phyloP scores from a whole-genome alignment of 2,329 filamentous ascomycete species.

The Myriosclerotinia scirpicola region DNA sequence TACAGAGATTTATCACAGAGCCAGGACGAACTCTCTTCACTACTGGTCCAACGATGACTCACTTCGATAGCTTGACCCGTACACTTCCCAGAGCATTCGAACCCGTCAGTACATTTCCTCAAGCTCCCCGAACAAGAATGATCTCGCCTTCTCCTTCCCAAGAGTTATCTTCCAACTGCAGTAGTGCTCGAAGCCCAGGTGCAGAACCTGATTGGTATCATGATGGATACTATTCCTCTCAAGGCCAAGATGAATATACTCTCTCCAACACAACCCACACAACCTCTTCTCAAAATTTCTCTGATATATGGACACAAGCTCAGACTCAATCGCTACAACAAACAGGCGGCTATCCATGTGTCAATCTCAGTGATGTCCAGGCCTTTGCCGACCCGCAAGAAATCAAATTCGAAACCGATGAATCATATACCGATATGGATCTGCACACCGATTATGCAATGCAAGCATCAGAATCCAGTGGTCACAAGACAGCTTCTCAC shows the following conservation, averaged over 20 bases:
- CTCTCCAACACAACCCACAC: slow-evolving; percentile 15
- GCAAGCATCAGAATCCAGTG: background rate
- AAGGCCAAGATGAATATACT: slow-evolving; percentile 26
- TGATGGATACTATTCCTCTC: slow-evolving; percentile 29
- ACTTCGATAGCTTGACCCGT: slow-evolving; percentile 11
- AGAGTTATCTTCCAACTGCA: slow-evolving; percentile 30
- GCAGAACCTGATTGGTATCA: slow-evolving; percentile 29
- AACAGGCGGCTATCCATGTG: slow-evolving; percentile 25
- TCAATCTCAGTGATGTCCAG: slow-evolving; percentile 38
- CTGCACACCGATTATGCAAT: slow-evolving; percentile 21
- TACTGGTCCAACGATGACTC: slow-evolving; percentile 17
- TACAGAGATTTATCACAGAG: slow-evolving; percentile 33
- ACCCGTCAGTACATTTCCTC: slow-evolving; percentile 30
- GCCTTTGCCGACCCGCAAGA: slow-evolving; percentile 33
- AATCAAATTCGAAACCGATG: slow-evolving; percentile 27
- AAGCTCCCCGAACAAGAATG: slow-evolving; percentile 25
- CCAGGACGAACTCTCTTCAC: slow-evolving; percentile 28
- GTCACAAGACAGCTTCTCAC: background rate
- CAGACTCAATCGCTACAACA: background rate
- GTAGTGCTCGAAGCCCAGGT: slow-evolving; percentile 32
- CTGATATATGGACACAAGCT: slow-evolving; percentile 17
- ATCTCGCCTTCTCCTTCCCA: slow-evolving; percentile 35
- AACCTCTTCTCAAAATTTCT: slow-evolving; percentile 24
- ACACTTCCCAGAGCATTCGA: slow-evolving; percentile 21
- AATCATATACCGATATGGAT: slow-evolving; percentile 29